Evolutionary conservation across 1,284 basidiomycete species (phyloP), one percentile per base, ranked within the genome.

Genomic region (Ustilago sp.): DNA sequence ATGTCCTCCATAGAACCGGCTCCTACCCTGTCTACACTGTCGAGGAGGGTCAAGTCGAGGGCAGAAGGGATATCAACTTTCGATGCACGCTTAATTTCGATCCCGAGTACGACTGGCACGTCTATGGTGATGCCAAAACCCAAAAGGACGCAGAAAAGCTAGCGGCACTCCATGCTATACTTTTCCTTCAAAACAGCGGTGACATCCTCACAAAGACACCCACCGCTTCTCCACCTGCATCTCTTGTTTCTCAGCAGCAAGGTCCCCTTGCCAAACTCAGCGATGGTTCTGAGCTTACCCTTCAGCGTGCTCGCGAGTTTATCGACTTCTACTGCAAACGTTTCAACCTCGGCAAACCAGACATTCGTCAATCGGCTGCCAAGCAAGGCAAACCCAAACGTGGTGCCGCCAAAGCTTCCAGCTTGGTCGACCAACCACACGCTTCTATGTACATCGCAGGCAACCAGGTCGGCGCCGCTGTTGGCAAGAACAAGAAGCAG

Each of bases 251-350:
- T 1, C 69, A 63, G 52, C 68, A 63, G 41, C 63, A 65, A 52
- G 59, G 68, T n/a, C 59, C 73, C 31, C 51, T 66, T 4, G 36
- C 48, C 55, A 68, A 76, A 6, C 88, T 97, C 23, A 90, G 90
- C 17, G 92, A 95, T 83, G 91, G 91, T 31, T 89, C 90, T 5
- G 80, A 87, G 32, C 89, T 96, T 75, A 88, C 88, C 8, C 91
- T 92, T 55, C 93, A 95, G 66, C 90, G 90, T 55, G 94, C 94
- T 0, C 91, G 92, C 61, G 91, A 91, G 76, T 98, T 98, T 87
- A 95, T 98, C 91, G 94, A 95, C 79, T 98, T 93, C 84, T 98
- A 98, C 85, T 97, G 94, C 86, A 90, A 91, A 50, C 89, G 91
- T 45, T 97, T 92, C 86, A 88, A 89, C 39, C 95, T 95, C 80